Evolutionary conservation across 129 eudicot species (phyloP), one percentile per base, ranked within the genome.

Genomic region (Flaveria robusta): DNA sequence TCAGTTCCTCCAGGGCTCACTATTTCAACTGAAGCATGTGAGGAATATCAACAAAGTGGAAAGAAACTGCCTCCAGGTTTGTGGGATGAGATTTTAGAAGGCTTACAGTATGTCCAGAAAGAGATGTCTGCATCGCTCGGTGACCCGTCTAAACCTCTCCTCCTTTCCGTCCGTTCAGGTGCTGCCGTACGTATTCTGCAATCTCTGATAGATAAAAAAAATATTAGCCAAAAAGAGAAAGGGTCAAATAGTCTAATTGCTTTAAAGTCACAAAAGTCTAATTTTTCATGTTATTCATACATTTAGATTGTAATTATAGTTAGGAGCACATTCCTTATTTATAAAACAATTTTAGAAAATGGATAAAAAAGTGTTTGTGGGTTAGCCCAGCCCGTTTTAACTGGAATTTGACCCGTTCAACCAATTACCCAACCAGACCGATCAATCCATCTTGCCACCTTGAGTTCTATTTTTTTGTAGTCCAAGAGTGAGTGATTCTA

Each of bases 1-100:
- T 95, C 99, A 19, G 99, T 95, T 46, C 99, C 99, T 2, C 97
- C 97, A 0, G 97, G 99, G 55, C 84, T 95, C 68, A 91, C 99
- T 20, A 91, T 95, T 80, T 95, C 99, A 41, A 95, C 99, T 26
- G 99, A 95, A 79, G 97, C 99, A 42, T 95, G 99, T 83, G 91
- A 89, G 54, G 99, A 91, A 37, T 95, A 95, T 81, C 97, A 91
- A 77, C 84, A 87, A 71, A 79, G 60, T 55, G 96, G 96, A 26
- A 95, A 91, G 68, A 86, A 54, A 27, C 88, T 95, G 9, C 95
- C 96, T 49, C 74, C 82, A 34, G 93, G 92, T 13, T 74, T 95
- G 64, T 95, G 97, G 97, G 96, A 91, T 34, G 99, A 95, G 74
- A 90, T 95, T 49, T 66, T 89, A 72, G 93, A 86, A 76, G 96